Conservation (phyloP, 371 early-diverging fungal genomes). For the Mortierella sp. region DNA sequence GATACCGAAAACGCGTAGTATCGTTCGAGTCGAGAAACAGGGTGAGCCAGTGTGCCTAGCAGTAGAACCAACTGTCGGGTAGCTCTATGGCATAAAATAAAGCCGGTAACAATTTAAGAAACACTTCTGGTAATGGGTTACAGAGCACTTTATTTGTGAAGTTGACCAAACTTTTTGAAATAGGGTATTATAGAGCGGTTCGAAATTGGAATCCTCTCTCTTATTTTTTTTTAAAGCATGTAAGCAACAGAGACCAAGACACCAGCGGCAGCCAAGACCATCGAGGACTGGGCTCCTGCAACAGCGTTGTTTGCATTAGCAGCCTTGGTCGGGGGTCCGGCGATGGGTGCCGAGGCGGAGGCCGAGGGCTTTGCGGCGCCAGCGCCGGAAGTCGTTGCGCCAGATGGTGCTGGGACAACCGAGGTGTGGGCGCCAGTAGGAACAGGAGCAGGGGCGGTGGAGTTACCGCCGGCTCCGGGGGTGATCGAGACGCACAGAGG, state of each 20-base stretch:
- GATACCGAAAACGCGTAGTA: not conserved
- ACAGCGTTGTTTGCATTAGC: not conserved
- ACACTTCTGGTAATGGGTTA: no score
- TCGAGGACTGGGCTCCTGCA: constrained; percentile 15
- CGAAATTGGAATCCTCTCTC: not conserved
- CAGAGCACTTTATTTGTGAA: no score
- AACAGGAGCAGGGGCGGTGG: not conserved
- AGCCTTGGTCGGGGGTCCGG: not conserved
- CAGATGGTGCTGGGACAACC: not conserved
- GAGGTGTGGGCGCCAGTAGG: not conserved
- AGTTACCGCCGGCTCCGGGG: constrained; percentile 16
- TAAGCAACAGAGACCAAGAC: constrained; percentile 23
- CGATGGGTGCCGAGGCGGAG: not conserved
- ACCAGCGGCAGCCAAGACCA: constrained; percentile 26
- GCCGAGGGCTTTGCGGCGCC: constrained; percentile 1
- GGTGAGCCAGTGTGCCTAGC: constrained; percentile 6
- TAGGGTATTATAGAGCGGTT: not conserved
- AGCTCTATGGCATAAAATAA: no score
- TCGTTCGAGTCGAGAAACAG: not conserved
- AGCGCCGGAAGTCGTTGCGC: not conserved
- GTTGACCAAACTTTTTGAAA: no score
- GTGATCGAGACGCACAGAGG: constrained; percentile 38
- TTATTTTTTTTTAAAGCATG: constrained; percentile 16
- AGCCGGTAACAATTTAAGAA: no score
- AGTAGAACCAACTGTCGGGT: constrained; percentile 9